Percentiles rank a stretch among this genome's conserved stretches.
Evolutionary conservation across 2,329 filamentous ascomycete genomes (phyloP).

Genomic region (Nothopassalora personata): DNA sequence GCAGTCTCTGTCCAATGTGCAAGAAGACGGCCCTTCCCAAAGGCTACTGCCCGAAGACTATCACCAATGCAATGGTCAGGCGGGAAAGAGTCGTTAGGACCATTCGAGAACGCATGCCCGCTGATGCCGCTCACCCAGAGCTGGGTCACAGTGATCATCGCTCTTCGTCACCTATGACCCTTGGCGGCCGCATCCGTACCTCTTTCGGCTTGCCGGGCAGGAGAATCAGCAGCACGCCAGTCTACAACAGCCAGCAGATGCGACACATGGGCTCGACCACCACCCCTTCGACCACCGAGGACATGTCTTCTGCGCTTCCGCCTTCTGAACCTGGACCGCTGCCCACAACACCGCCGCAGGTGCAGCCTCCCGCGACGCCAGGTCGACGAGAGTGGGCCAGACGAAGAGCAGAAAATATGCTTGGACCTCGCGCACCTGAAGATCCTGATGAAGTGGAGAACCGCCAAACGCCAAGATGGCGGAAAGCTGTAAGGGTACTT

Average conservation of each 20-base stretch:
- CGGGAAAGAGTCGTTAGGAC: slow-evolving; percentile 66
- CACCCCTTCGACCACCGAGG: not conserved
- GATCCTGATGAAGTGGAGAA: slow-evolving; percentile 30
- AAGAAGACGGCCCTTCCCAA: slow-evolving; percentile 73
- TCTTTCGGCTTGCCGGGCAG: slow-evolving; percentile 10
- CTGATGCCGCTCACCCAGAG: slow-evolving; percentile 10
- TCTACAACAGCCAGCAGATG: slow-evolving; percentile 18
- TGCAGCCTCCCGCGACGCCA: slow-evolving; percentile 14
- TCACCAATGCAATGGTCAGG: slow-evolving; percentile 83
- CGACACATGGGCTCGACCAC: slow-evolving; percentile 10
- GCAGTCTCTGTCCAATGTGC: slow-evolving; percentile 85
- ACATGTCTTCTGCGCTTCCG: not conserved
- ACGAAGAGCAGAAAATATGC: slow-evolving; percentile 40
- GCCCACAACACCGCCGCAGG: not conserved
- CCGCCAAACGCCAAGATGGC: slow-evolving; percentile 23
- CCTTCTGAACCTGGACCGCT: not conserved
- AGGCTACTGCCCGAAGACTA: slow-evolving; percentile 52
- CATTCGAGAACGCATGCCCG: slow-evolving; percentile 46
- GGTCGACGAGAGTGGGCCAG: slow-evolving; percentile 43
- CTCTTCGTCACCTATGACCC: not conserved
- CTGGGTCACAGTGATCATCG: slow-evolving; percentile 8
- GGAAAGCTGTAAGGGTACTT: slow-evolving; percentile 26
- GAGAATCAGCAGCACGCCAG: slow-evolving; percentile 6
- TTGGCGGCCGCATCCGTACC: not conserved
- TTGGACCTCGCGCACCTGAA: slow-evolving; percentile 30